Percentiles rank a stretch among this genome's conserved stretches.
Conservation (phyloP, 2,329 filamentous ascomycete species). For the Neonectria ditissima region DNA sequence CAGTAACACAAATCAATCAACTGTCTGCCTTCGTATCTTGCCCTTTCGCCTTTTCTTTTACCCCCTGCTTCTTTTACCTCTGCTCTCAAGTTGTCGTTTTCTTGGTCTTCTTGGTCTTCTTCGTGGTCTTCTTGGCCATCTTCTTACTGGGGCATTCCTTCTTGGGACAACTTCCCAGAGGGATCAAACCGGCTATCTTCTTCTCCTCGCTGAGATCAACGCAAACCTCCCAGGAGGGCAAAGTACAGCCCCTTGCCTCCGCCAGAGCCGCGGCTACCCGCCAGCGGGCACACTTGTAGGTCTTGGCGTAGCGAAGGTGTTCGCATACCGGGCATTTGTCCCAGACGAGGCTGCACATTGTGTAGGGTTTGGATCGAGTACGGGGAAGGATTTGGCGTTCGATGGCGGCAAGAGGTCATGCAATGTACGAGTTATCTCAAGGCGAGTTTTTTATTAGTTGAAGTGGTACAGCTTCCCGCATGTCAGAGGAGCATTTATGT, state of each 20-base stretch:
- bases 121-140: background rate
- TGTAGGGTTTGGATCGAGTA: background rate
- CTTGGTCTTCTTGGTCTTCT: background rate
- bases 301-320: background rate
- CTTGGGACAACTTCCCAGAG: background rate
- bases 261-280: background rate
- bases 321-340: background rate
- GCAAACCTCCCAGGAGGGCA: background rate
- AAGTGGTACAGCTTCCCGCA: background rate
- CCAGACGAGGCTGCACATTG: background rate
- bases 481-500: background rate
- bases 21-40: background rate
- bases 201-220: background rate
- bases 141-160: background rate
- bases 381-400: background rate
- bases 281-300: background rate
- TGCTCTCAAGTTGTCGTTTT: too few relatives aligned
- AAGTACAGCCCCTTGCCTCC: background rate
- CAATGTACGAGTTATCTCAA: background rate
- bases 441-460: background rate
- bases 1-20: background rate
- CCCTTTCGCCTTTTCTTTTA: background rate
- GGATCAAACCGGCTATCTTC: background rate
- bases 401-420: background rate
- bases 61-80: too few relatives aligned